These are phyloP conservation scores for Trichoderma breve DNA, from an alignment of 2,329 filamentous ascomycete genomes.

Conservation along the genomic window DNA sequence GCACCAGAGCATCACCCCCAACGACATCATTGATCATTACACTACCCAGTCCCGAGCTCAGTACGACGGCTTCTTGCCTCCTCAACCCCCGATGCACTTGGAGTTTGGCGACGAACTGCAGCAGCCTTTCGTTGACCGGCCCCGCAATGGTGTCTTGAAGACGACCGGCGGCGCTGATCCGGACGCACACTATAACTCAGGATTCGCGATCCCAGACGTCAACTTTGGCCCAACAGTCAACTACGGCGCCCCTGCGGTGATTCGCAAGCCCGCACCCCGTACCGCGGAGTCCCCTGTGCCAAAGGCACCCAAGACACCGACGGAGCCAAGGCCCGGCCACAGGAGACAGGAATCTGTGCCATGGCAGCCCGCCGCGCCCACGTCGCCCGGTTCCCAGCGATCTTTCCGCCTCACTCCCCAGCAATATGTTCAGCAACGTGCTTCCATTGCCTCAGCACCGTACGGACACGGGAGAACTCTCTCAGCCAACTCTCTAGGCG, in stretches of 20 bases:
- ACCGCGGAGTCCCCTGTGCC: slow-evolving; percentile 21
- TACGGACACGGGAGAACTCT: slow-evolving; percentile 60
- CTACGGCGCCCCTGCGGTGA: slow-evolving; percentile 46
- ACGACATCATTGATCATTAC: slow-evolving; percentile 42
- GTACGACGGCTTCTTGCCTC: slow-evolving; percentile 23
- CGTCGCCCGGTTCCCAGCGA: slow-evolving; percentile 47
- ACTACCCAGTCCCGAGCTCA: slow-evolving; percentile 29
- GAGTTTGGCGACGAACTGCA: slow-evolving; percentile 51
- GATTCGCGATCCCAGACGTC: slow-evolving; percentile 65
- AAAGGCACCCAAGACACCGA: slow-evolving; percentile 35
- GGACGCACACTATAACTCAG: slow-evolving; percentile 24
- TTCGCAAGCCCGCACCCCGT: slow-evolving; percentile 28
- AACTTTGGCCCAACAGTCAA: slow-evolving; percentile 85
- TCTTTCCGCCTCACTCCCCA: slow-evolving; percentile 64
- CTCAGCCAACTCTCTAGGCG: slow-evolving; percentile 47
- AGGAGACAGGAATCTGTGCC: slow-evolving; percentile 55
- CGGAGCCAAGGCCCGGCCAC: slow-evolving; percentile 33
- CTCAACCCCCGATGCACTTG: slow-evolving; percentile 27
- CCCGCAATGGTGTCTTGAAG: slow-evolving; percentile 76
- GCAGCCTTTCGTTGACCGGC: slow-evolving; percentile 58
- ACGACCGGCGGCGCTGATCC: slow-evolving; percentile 62
- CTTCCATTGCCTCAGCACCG: slow-evolving; percentile 52
- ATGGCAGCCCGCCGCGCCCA: slow-evolving; percentile 73
- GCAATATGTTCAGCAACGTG: slow-evolving; percentile 79
- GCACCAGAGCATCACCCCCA: slow-evolving; percentile 33